phyloP scores from a whole-genome alignment of 2,329 filamentous ascomycete genomes.

The Geosmithia putterillii region DNA sequence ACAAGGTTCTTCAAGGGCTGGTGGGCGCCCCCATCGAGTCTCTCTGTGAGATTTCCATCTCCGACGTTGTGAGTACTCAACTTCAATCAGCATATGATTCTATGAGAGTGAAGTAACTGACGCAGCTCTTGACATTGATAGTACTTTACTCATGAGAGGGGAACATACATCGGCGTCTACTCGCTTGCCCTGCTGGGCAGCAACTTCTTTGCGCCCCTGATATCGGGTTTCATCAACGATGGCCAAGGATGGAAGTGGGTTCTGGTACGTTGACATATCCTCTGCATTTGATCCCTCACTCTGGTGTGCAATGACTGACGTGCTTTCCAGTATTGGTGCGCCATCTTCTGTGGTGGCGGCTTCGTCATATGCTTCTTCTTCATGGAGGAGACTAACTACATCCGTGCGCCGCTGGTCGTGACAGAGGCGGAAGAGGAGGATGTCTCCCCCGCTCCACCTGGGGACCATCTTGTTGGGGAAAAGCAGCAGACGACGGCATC shows the following conservation, averaged over 20 bases:
- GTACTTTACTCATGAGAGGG: slow-evolving; percentile 28
- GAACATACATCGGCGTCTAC: slow-evolving; percentile 29
- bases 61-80: slow-evolving; percentile 17
- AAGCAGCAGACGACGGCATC: background rate
- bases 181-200: slow-evolving; percentile 16
- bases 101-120: slow-evolving; percentile 1
- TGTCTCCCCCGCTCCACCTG: no score
- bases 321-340: slow-evolving; percentile 19
- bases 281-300: background rate
- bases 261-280: slow-evolving; percentile 9
- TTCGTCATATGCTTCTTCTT: slow-evolving; percentile 36
- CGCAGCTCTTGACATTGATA: background rate
- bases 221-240: slow-evolving; percentile 6
- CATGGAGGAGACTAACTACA: slow-evolving; percentile 47
- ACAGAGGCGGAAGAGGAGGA: background rate
- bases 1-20: slow-evolving; percentile 29
- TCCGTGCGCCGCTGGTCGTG: slow-evolving; percentile 11
- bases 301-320: background rate
- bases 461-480: no score
- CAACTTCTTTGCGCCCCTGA: slow-evolving; percentile 2
- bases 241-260: slow-evolving; percentile 13
- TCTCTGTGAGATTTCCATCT: slow-evolving; percentile 29
- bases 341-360: slow-evolving; percentile 21
- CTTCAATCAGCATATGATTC: background rate
- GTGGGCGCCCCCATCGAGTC: slow-evolving; percentile 32